phyloP scores from a whole-genome alignment of 2,329 filamentous ascomycete genomes.

The Paramyrothecium roridum region DNA sequence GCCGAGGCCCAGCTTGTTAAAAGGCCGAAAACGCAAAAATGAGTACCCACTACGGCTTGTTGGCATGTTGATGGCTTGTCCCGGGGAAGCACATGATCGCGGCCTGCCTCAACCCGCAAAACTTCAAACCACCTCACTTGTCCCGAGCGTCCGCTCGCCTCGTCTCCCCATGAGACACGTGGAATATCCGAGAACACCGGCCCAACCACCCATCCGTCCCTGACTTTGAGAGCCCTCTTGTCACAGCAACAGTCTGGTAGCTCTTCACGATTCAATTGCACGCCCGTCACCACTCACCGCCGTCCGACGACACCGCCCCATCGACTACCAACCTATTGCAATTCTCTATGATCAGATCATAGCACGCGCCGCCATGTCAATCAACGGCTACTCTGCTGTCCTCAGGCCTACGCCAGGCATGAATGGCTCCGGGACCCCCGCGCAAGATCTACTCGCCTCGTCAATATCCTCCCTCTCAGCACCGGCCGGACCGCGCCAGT shows the following conservation, averaged over 20 bases:
- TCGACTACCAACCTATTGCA: slow-evolving; percentile 3
- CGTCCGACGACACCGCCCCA: background rate
- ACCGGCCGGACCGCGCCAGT: slow-evolving; percentile 56
- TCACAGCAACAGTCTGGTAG: too few relatives aligned
- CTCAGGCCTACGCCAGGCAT: slow-evolving; percentile 40
- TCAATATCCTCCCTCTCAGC: slow-evolving; percentile 69
- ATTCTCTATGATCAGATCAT: slow-evolving; percentile 2
- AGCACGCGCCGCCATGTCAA: slow-evolving; percentile 34
- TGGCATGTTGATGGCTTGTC: background rate
- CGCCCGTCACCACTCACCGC: too few relatives aligned
- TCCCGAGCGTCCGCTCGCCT: too few relatives aligned
- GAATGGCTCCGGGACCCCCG: slow-evolving; percentile 36
- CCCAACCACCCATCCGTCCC: too few relatives aligned
- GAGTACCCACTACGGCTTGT: background rate
- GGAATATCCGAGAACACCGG: too few relatives aligned
- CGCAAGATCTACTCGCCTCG: slow-evolving; percentile 54
- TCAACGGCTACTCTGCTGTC: slow-evolving; percentile 39
- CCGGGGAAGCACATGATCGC: background rate
- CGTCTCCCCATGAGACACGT: too few relatives aligned
- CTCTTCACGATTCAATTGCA: too few relatives aligned
- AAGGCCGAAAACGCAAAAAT: background rate
- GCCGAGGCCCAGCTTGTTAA: background rate
- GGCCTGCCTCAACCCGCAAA: too few relatives aligned
- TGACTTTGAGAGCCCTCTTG: too few relatives aligned
- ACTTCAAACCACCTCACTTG: too few relatives aligned